Evolutionary conservation across 2,329 filamentous ascomycete species (phyloP), one percentile per base, ranked within the genome.

Genomic region (Epichloe gansuensis): DNA sequence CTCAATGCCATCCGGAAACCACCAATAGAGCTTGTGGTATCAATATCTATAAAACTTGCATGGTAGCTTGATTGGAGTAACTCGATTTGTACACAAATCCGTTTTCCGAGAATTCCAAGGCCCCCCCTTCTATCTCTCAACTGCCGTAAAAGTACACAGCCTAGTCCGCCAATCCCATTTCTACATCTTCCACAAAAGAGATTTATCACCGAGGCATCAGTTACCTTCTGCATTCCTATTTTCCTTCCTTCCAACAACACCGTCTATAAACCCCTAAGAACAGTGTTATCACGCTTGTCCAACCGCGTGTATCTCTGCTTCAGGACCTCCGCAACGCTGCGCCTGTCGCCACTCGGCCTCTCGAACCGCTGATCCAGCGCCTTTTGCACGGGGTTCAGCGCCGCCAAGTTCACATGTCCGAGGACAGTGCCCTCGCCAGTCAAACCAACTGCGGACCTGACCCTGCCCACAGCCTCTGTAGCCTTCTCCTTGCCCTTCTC

Each of bases 281-380:
- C 63, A 31, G 70, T 68, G 53, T 72, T 71, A 55, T 76, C 71
- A 58, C 69, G 67, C 61, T 71, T 58, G 42, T 72, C 69, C 54
- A 76, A 63, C 0, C 72, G 73, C 57, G 63, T 71, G 60, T 82
- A 82, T 58, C 79, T 68, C 61, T 81, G 76, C 47, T 68, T 71
- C 50, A 83, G 64, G 42, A 72, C 69, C 61, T 81, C 74, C 55
- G 77, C 71, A 21, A 76, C 74, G 45, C 69, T 75, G 66, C 74
- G 74, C 54, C 71, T 67, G 56, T 71, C 61, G 51, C 61, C 62
- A 13, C 63, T 63, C 42, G 67, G 60, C 57, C 68, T 71, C 62
- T 74, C 68, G 57, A 74, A 82, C 48, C 78, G 69, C 65, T 80
- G 68, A 52, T 71, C 66, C 54, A 76, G 66, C 9, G 76, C 77